Evolutionary conservation across 2,329 filamentous ascomycete genomes (phyloP).

Genomic region (Drechslerella stenobrocha): DNA sequence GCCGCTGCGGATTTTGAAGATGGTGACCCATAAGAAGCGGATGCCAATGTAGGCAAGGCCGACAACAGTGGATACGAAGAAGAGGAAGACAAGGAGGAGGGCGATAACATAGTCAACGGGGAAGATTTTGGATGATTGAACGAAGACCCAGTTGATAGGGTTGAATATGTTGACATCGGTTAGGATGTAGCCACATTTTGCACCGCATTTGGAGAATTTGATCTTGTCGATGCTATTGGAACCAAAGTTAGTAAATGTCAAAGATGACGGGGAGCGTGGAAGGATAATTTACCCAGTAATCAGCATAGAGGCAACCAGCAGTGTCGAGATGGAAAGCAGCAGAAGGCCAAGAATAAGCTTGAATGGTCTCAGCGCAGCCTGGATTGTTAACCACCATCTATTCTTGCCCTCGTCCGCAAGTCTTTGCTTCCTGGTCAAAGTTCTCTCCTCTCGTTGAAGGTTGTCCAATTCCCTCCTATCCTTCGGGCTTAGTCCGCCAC

Average conservation of each 20-base stretch:
- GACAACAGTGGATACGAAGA: constrained; percentile 85
- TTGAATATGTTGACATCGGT: constrained; percentile 89
- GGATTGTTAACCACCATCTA: constrained; percentile 74
- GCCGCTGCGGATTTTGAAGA: constrained; percentile 88
- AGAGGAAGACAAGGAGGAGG: constrained; percentile 77
- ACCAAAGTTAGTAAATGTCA: background rate
- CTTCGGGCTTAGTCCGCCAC: constrained; percentile 71
- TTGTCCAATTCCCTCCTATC: constrained; percentile 86
- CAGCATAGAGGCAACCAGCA: constrained; percentile 89
- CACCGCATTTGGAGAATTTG: constrained; percentile 89
- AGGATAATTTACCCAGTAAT: constrained; percentile 65
- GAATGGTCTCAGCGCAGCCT: constrained; percentile 80
- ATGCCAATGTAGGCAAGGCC: constrained; percentile 87
- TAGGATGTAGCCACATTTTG: constrained; percentile 87
- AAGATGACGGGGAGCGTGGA: background rate
- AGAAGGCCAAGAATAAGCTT: constrained; percentile 84
- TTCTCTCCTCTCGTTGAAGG: constrained; percentile 86
- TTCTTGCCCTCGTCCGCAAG: constrained; percentile 80
- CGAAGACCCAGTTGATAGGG: constrained; percentile 86
- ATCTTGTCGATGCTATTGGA: constrained; percentile 79
- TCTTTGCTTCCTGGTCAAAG: constrained; percentile 82
- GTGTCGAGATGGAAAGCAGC: constrained; percentile 71
- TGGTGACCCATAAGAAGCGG: constrained; percentile 89
- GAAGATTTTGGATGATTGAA: constrained; percentile 78
- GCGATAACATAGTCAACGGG: constrained; percentile 92